Percentiles rank a stretch among this genome's conserved stretches.
Conservation (phyloP, 2,329 filamentous ascomycete genomes). For the Aspergillus fructus region DNA sequence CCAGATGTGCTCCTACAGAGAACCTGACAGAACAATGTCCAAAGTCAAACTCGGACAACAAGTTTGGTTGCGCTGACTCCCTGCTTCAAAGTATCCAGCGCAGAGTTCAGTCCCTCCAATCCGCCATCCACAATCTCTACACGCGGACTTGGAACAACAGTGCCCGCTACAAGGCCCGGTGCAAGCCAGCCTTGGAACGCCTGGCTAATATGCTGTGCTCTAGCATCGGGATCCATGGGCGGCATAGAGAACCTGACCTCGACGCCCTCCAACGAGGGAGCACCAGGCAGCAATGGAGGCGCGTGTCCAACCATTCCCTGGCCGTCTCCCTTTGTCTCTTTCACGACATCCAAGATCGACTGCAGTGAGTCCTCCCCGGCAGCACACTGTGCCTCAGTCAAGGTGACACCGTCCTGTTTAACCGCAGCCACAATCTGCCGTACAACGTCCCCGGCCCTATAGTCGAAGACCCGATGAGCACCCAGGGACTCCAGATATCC, state of each 20-base stretch:
- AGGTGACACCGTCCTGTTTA: slow-evolving; percentile 19
- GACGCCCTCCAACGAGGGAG: slow-evolving; percentile 12
- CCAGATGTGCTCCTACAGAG: no score
- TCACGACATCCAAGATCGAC: slow-evolving; percentile 20
- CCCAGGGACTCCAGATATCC: slow-evolving; percentile 38
- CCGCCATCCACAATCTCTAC: slow-evolving; percentile 19
- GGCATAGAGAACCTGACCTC: slow-evolving; percentile 14
- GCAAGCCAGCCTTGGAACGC: slow-evolving; percentile 22
- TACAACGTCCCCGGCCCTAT: slow-evolving; percentile 33
- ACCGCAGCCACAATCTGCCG: slow-evolving; percentile 27
- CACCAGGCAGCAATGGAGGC: slow-evolving; percentile 12
- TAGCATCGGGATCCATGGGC: slow-evolving; percentile 8
- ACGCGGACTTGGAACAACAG: slow-evolving; percentile 20
- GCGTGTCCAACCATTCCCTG: slow-evolving; percentile 17
- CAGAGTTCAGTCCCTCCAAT: slow-evolving; percentile 17
- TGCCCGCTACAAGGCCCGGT: slow-evolving; percentile 12
- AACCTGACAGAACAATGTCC: not conserved
- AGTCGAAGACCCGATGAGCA: slow-evolving; percentile 42
- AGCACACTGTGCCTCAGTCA: slow-evolving; percentile 16
- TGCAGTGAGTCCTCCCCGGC: slow-evolving; percentile 16
- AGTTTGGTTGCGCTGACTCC: slow-evolving; percentile 26
- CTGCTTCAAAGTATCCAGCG: slow-evolving; percentile 21
- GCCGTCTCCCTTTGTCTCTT: slow-evolving; percentile 18
- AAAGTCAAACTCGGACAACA: slow-evolving; percentile 12
- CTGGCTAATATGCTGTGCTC: slow-evolving; percentile 10